Evolutionary conservation across 306 rosid species (phyloP).

Genomic region (Oxytropis ochrocephala): DNA sequence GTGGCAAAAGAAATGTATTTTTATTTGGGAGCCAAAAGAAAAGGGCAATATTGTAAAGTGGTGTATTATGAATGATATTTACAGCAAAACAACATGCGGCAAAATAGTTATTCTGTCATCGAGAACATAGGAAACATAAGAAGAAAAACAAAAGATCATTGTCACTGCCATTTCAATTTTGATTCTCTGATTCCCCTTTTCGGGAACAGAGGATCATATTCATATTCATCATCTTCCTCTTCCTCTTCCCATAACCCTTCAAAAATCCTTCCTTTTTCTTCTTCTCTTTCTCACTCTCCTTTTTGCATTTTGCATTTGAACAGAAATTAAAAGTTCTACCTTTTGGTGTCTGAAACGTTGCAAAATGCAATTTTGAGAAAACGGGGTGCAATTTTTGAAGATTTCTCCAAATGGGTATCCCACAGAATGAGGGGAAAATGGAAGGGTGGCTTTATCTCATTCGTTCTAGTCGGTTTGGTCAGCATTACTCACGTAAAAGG

Average conservation of each 20-base stretch:
- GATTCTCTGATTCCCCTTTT: constrained; percentile 69
- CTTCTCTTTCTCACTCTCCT: not conserved
- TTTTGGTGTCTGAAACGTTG: not conserved
- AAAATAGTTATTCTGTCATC: constrained; percentile 37
- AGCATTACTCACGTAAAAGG: constrained; percentile 54
- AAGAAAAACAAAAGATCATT: not conserved
- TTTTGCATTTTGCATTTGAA: not conserved
- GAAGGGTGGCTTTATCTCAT: constrained; percentile 85
- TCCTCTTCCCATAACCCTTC: not conserved
- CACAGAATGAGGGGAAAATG: constrained; percentile 44
- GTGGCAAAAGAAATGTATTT: not conserved
- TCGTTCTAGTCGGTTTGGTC: constrained; percentile 53
- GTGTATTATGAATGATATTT: not conserved
- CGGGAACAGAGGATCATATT: constrained; percentile 66
- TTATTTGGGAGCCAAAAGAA: not conserved
- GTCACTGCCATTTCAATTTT: constrained; percentile 23
- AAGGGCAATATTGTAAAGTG: constrained; percentile 32
- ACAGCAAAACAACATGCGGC: constrained; percentile 18
- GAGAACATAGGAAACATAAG: constrained; percentile 26
- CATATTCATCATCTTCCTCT: not conserved
- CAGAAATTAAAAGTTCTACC: not conserved
- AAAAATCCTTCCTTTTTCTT: not conserved
- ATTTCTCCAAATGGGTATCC: constrained; percentile 29
- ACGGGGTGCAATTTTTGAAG: not conserved
- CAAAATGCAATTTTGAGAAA: constrained; percentile 13